Evolutionary conservation across 2,329 filamentous ascomycete species (phyloP), one percentile per base, ranked within the genome.

Genomic region (Madurella mycetomatis): DNA sequence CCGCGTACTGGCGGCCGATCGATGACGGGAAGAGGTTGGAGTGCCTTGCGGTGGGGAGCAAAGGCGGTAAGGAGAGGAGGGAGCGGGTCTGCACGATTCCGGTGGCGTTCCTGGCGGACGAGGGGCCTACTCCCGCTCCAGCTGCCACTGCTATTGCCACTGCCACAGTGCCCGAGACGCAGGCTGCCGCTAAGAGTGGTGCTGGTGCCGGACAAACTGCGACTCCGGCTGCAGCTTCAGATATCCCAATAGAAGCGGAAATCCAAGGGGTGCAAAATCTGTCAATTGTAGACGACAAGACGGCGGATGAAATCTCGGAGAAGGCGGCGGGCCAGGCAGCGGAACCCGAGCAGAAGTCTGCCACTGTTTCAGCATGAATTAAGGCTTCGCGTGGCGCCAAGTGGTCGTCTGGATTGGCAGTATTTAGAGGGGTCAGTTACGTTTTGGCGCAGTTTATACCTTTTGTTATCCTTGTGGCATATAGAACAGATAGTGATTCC

Each of bases 1-100:
- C 83, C 1, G 67, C 83, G 64, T 72, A 81, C 58, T 86, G 83
- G 83, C 68, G 75, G 45, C 72, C 77, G n/a, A 67, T 71, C 3
- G 72, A 74, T 2, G 75, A 71, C 44, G 76, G 72, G 15, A 71
- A 71, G 48, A 66, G 70, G 47, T 54, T 84, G 31, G 77, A 79
- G 57, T 84, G 82, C 51, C 46, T 83, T 5, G 78, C 78, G 0
- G 71, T 79, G 9, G 83, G 83, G 1, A 73, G 69, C 49, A 68
- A 71, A 48, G 70, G 72, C 3, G 76, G 77, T 13, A 67, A 73
- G 57, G 67, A 74, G 53, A 72, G 78, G 53, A 64, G 66, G 13
- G 77, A 79, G 63, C 68, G 70, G 42, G 71, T 84, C 34, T 81
- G 79, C 64, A 79, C 75, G 7, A 67, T 84, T 9, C 58, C 63